Evolutionary conservation across 75 land plant species (phyloP).

Genomic region (Gnetum montanum): DNA sequence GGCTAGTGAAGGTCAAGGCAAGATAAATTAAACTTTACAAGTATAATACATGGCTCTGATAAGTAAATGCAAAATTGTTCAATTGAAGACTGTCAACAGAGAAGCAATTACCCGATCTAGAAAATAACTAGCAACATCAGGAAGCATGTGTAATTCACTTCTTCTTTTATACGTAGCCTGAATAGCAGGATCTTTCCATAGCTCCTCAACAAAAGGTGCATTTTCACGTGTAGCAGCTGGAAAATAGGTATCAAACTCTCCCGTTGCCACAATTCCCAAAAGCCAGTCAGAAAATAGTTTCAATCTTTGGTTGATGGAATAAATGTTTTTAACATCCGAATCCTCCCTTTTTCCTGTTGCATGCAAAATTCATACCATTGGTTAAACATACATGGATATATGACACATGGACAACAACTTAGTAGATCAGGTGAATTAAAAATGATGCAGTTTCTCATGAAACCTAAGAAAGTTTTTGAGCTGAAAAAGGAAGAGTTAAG

Average conservation of each 20-base stretch:
- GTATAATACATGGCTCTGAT: background rate
- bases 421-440: background rate
- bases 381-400: too few relatives aligned
- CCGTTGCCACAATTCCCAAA: conserved; percentile 69
- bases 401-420: too few relatives aligned
- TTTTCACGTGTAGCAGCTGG: conserved; percentile 83
- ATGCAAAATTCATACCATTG: too few relatives aligned
- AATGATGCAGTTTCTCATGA: background rate
- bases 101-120: conserved; percentile 54
- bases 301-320: conserved; percentile 51
- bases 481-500: background rate
- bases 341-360: conserved; percentile 3
- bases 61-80: background rate
- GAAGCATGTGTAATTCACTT: conserved; percentile 59
- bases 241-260: conserved; percentile 64
- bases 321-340: conserved; percentile 21
- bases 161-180: conserved; percentile 75
- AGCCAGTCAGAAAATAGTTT: conserved; percentile 80
- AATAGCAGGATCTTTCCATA: conserved; percentile 83
- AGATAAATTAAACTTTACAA: background rate
- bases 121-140: conserved; percentile 69
- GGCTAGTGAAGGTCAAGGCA: background rate
- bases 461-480: background rate
- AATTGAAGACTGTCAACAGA: background rate
- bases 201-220: conserved; percentile 68